Conservation (phyloP, 345 rosid genomes). For the Ceriops decandra region DNA sequence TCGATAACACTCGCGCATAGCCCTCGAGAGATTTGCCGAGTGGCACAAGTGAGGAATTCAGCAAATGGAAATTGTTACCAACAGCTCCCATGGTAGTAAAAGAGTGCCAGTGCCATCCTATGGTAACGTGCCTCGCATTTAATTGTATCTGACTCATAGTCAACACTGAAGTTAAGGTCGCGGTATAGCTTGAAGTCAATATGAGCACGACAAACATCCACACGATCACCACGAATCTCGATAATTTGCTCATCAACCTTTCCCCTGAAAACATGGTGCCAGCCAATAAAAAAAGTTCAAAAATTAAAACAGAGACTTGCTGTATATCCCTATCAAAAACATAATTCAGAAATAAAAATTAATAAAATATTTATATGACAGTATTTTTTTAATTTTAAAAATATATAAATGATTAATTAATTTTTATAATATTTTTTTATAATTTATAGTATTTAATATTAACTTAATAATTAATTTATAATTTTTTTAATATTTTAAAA, state of each 20-base stretch:
- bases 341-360: no score
- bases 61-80: background rate
- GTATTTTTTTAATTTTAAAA: no score
- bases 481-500: no score
- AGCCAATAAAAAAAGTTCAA: no score
- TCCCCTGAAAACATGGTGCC: slow-evolving; percentile 13
- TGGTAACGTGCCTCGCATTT: background rate
- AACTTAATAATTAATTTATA: no score
- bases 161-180: slow-evolving; percentile 38
- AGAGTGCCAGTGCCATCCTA: background rate
- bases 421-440: no score
- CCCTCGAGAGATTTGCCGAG: background rate
- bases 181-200: slow-evolving; percentile 40
- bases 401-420: no score
- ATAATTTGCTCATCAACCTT: slow-evolving; percentile 31
- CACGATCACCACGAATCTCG: slow-evolving; percentile 33
- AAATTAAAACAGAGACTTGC: no score
- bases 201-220: slow-evolving; percentile 37
- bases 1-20: slow-evolving; percentile 18
- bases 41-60: background rate
- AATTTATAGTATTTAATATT: no score
- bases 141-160: slow-evolving; percentile 29
- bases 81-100: slow-evolving; percentile 1
- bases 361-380: no score
- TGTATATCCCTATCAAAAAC: no score